phyloP scores from a whole-genome alignment of 129 eudicot genomes.

The Escallonia rubra region DNA sequence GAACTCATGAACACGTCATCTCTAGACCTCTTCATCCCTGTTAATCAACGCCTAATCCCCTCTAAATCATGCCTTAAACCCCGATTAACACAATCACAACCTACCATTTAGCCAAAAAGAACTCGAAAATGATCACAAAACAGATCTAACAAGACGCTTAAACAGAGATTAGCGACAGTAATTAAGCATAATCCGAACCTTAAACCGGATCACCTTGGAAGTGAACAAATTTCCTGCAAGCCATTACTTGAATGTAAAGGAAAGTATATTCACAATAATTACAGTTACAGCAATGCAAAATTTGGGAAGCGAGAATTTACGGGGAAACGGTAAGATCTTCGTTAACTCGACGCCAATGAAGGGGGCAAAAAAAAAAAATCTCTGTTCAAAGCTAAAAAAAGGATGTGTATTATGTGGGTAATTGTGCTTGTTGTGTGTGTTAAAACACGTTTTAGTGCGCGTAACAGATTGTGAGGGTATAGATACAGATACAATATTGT shows the following conservation, averaged over 20 bases:
- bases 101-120: neutral
- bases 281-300: slow-evolving; percentile 9
- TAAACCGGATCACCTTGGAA: slow-evolving; percentile 40
- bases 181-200: slow-evolving; percentile 26
- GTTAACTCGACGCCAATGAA: too few species aligned
- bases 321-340: too few species aligned
- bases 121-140: slow-evolving; percentile 10
- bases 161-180: slow-evolving; percentile 8
- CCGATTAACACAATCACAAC: slow-evolving; percentile 13
- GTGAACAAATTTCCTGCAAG: slow-evolving; percentile 23
- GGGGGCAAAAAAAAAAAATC: too few species aligned
- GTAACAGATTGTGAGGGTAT: neutral
- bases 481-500: slow-evolving; percentile 15
- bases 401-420: too few species aligned
- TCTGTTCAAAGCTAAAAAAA: too few species aligned
- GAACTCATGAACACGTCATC: slow-evolving; percentile 42
- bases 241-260: slow-evolving; percentile 46
- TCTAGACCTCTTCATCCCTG: slow-evolving; percentile 78
- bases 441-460: too few species aligned
- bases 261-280: slow-evolving; percentile 18
- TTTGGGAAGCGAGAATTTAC: neutral
- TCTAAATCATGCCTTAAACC: slow-evolving; percentile 20
- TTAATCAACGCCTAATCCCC: slow-evolving; percentile 3
- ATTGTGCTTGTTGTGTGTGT: too few species aligned
- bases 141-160: slow-evolving; percentile 36